Percentiles rank a stretch among this genome's conserved stretches.
These are phyloP conservation scores for Fomitopsis serialis DNA, from an alignment of 768 basidiomycete genomes.

Conservation along the genomic window DNA sequence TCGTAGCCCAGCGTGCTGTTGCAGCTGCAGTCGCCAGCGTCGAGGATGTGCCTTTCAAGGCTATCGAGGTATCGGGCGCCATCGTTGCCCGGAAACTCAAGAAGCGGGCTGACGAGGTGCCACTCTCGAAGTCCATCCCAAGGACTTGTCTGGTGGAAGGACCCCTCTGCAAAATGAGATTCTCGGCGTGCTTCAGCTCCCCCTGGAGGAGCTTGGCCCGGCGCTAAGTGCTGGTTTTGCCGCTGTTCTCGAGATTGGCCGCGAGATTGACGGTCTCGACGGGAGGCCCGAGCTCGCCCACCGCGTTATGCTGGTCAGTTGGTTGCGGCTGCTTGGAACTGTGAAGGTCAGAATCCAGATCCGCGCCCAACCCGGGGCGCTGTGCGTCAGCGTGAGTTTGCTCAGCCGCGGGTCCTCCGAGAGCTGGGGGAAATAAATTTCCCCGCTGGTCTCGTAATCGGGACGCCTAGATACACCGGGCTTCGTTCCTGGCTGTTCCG, in stretches of 20 bases:
- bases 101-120: conserved; percentile 87
- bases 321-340: conserved; percentile 90
- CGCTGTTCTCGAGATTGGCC: conserved; percentile 96
- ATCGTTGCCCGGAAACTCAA: conserved; percentile 98
- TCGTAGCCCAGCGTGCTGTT: conserved; percentile 42
- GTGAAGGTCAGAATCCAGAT: conserved; percentile 98
- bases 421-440: conserved; percentile 98
- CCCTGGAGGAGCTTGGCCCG: conserved; percentile 92
- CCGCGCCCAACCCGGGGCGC: conserved; percentile 98
- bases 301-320: conserved; percentile 98
- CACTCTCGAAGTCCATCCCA: conserved; percentile 91
- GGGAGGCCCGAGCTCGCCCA: conserved; percentile 98
- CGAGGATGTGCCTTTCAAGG: conserved; percentile 89
- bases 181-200: conserved; percentile 94
- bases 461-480: conserved; percentile 31
- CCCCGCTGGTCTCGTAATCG: conserved; percentile 98
- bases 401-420: conserved; percentile 98
- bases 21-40: conserved; percentile 66
- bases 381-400: conserved; percentile 92
- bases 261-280: conserved; percentile 95
- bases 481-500: conserved; percentile 9
- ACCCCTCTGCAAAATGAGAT: conserved; percentile 99
- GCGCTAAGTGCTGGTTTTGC: conserved; percentile 84
- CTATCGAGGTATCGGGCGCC: conserved; percentile 78
- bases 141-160: conserved; percentile 98